phyloP scores from a whole-genome alignment of 768 basidiomycete species.

The Podaxis sp. region DNA sequence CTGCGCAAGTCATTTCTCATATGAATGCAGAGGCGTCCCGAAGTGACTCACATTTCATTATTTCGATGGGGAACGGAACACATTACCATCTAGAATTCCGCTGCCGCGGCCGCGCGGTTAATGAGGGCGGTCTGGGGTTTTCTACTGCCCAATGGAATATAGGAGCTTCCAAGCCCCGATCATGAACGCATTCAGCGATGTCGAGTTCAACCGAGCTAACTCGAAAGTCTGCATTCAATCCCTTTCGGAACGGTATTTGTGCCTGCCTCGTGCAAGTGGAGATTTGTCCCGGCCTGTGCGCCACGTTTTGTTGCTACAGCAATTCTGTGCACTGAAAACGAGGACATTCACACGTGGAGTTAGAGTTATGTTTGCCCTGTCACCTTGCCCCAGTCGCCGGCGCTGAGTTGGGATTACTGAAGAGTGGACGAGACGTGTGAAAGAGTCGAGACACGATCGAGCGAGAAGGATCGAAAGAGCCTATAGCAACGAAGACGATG shows the following conservation, averaged over 20 bases:
- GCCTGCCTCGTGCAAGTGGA: background rate
- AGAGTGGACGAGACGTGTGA: background rate
- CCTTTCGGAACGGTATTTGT: background rate
- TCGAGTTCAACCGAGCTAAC: background rate
- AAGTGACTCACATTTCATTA: background rate
- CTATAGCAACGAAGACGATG: background rate
- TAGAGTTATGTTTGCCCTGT: background rate
- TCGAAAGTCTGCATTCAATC: background rate
- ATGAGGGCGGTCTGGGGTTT: background rate
- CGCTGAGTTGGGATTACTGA: background rate
- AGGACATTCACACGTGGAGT: background rate
- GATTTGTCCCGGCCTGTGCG: background rate
- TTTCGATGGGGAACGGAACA: background rate
- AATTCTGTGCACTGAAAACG: background rate
- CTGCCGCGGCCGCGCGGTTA: background rate
- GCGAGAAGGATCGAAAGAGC: background rate
- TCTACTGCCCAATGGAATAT: background rate
- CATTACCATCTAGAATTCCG: background rate
- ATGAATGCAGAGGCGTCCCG: background rate
- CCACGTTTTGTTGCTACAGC: background rate
- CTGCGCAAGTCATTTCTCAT: background rate
- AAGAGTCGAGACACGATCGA: constrained; percentile 4
- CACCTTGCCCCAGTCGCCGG: background rate
- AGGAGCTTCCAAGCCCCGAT: background rate
- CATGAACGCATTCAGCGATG: background rate